Conservation (phyloP, 2,329 filamentous ascomycete genomes). For the Paraconiothyrium brasiliense region DNA sequence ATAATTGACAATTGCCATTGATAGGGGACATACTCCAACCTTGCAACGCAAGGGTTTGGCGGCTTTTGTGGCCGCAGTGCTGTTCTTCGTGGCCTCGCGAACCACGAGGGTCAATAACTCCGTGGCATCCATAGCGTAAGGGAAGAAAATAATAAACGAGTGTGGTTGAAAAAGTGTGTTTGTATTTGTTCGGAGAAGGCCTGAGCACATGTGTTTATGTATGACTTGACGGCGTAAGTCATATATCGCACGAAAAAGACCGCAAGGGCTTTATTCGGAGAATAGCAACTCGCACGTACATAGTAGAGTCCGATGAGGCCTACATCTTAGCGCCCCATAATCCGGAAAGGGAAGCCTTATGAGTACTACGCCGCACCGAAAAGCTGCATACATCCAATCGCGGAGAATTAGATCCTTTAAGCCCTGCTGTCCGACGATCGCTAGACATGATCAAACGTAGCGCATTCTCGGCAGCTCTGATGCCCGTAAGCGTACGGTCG, state of each 20-base stretch:
- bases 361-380: not conserved
- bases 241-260: not conserved
- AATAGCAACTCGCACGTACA: not conserved
- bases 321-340: not conserved
- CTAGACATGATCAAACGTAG: not conserved
- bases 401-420: not conserved
- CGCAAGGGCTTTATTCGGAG: not conserved
- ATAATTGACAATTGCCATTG: constrained; percentile 61
- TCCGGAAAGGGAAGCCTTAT: not conserved
- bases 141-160: not conserved
- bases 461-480: not conserved
- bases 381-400: not conserved
- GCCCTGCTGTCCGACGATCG: not conserved
- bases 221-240: not conserved
- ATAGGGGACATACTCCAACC: constrained; percentile 52
- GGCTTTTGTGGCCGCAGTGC: not conserved
- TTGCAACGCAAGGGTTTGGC: not conserved
- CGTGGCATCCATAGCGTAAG: not conserved
- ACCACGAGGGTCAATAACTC: constrained; percentile 1
- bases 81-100: constrained; percentile 2
- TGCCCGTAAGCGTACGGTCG: not conserved
- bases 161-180: constrained; percentile 11
- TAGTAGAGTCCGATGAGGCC: not conserved
- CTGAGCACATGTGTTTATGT: constrained; percentile 8
- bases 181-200: not conserved